A percentile compares a stretch with the other conserved stretches of the same genome.
Evolutionary conservation across 1,284 basidiomycete genomes (phyloP).

Genomic region (Cryptococcus sp.): DNA sequence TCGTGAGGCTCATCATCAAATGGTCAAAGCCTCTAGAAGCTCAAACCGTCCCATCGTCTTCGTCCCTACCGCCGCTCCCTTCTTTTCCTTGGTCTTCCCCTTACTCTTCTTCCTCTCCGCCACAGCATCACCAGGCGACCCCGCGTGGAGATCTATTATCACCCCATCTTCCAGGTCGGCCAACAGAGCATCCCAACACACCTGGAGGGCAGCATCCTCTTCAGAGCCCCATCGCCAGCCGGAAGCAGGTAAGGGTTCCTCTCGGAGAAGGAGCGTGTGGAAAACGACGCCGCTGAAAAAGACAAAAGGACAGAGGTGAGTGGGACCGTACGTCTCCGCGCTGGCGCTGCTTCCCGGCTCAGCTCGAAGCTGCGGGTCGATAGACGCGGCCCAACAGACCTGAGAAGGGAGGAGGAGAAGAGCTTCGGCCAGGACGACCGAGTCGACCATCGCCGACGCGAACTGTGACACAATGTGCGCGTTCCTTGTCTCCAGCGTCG

Average conservation of each 20-base stretch:
- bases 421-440: constrained; percentile 37
- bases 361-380: neutral
- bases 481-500: constrained; percentile 55
- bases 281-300: constrained; percentile 37
- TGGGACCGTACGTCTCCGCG: constrained; percentile 7
- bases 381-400: neutral
- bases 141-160: constrained; percentile 1
- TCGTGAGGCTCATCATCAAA: neutral
- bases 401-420: constrained; percentile 32
- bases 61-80: neutral
- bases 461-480: constrained; percentile 70
- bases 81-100: constrained; percentile 13
- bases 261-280: constrained; percentile 28
- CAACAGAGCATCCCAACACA: constrained; percentile 53
- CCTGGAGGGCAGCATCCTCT: constrained; percentile 41
- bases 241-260: constrained; percentile 60
- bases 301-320: constrained; percentile 35
- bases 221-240: constrained; percentile 43
- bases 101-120: constrained; percentile 51
- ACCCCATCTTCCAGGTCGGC: constrained; percentile 10
- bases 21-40: constrained; percentile 8
- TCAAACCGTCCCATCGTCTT: constrained; percentile 9
- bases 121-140: neutral
- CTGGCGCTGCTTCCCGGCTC: neutral
- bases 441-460: constrained; percentile 54